Evolutionary conservation across 805 yeast species (phyloP).

Genomic region (Wickerhamiella lipophila): DNA sequence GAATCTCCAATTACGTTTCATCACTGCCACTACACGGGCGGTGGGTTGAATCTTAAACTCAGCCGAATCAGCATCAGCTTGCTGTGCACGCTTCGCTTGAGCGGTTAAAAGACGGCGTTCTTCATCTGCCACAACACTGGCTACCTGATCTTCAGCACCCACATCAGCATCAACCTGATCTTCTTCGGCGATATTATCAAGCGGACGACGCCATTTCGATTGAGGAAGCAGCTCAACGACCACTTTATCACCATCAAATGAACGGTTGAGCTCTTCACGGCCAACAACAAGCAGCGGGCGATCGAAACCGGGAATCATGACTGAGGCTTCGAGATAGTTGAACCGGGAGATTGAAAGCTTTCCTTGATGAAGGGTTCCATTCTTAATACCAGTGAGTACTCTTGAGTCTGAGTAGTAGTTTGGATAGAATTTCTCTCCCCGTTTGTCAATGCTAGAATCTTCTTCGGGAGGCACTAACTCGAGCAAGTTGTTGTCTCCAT

Average conservation of each 20-base stretch:
- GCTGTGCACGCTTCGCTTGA: constrained; percentile 48
- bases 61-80: constrained; percentile 22
- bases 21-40: constrained; percentile 76
- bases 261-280: constrained; percentile 71
- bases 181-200: constrained; percentile 67
- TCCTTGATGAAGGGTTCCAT: constrained; percentile 82
- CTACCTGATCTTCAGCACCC: constrained; percentile 35
- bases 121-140: constrained; percentile 43
- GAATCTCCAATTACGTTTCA: constrained; percentile 86
- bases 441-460: constrained; percentile 46
- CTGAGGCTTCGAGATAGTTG: constrained; percentile 78
- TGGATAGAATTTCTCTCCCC: constrained; percentile 46
- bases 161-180: constrained; percentile 45
- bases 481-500: constrained; percentile 50
- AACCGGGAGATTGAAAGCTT: constrained; percentile 66
- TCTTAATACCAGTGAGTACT: constrained; percentile 79
- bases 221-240: constrained; percentile 82
- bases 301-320: constrained; percentile 56
- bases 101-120: constrained; percentile 63
- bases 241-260: constrained; percentile 84
- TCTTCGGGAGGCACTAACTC: constrained; percentile 33
- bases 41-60: constrained; percentile 67
- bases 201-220: constrained; percentile 76
- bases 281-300: constrained; percentile 77
- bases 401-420: constrained; percentile 72